Evolutionary conservation across 2,329 filamentous ascomycete species (phyloP).

Genomic region (Exophiala lecanii-corni): DNA sequence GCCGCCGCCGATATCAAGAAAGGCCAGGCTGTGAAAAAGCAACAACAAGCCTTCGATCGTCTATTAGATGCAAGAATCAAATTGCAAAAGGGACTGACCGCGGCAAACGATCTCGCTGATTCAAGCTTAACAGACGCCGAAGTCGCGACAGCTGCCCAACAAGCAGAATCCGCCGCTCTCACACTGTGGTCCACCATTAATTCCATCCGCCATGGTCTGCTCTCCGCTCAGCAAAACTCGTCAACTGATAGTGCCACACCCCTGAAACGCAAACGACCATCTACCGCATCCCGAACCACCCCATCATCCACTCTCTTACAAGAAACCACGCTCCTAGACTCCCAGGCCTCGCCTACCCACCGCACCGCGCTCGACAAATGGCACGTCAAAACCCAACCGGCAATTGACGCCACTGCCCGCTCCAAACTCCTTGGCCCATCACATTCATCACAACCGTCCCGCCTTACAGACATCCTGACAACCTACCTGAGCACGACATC

Average conservation of each 20-base stretch:
- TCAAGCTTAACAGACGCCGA: constrained; percentile 33
- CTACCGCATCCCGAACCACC: constrained; percentile 48
- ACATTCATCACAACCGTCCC: constrained; percentile 43
- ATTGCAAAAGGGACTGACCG: constrained; percentile 82
- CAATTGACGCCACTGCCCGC: constrained; percentile 52
- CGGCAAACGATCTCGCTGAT: constrained; percentile 66
- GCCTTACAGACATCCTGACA: constrained; percentile 41
- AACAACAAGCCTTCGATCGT: constrained; percentile 80
- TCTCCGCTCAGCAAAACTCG: constrained; percentile 28
- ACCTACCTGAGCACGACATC: constrained; percentile 41
- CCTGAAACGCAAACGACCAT: constrained; percentile 46
- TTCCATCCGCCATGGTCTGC: constrained; percentile 38
- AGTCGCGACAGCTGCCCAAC: constrained; percentile 48
- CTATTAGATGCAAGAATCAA: constrained; percentile 88
- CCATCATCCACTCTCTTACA: constrained; percentile 66
- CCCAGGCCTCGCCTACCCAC: constrained; percentile 55
- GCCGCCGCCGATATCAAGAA: constrained; percentile 76
- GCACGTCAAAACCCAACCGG: constrained; percentile 68
- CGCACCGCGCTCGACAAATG: constrained; percentile 79
- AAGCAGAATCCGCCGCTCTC: constrained; percentile 79
- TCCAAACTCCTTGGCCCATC: constrained; percentile 58
- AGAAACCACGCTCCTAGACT: constrained; percentile 63
- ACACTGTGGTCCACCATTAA: constrained; percentile 72
- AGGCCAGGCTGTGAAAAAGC: constrained; percentile 77
- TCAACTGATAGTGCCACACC: constrained; percentile 23